Conservation (phyloP, 768 basidiomycete genomes). For the Leccinum rimulosum region DNA sequence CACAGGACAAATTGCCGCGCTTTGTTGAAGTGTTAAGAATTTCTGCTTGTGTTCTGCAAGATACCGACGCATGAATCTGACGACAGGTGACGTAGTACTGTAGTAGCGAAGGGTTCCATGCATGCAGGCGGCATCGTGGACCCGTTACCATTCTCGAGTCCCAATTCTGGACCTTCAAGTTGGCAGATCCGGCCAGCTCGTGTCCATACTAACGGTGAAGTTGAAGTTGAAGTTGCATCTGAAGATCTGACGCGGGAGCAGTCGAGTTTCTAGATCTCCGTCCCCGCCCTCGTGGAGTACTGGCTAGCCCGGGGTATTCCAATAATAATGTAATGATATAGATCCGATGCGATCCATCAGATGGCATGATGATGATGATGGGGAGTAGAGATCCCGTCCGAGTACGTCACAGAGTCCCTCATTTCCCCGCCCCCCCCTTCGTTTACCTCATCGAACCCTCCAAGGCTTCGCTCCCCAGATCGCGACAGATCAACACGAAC, state of each 20-base stretch:
- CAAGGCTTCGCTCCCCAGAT: background rate
- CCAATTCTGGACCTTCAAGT: background rate
- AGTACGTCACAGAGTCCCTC: background rate
- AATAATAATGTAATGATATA: background rate
- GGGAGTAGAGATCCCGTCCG: background rate
- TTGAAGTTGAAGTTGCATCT: background rate
- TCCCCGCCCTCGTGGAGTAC: background rate
- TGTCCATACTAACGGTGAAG: background rate
- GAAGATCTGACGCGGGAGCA: background rate
- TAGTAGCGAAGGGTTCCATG: background rate
- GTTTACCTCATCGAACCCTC: background rate
- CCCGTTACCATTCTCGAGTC: background rate
- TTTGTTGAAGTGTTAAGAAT: background rate
- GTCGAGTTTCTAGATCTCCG: background rate
- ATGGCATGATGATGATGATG: too few relatives aligned
- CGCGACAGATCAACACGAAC: background rate
- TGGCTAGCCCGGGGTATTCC: background rate
- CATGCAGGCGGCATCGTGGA: background rate
- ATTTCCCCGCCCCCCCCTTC: background rate
- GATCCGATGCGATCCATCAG: background rate
- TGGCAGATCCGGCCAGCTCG: background rate
- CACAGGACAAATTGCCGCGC: background rate
- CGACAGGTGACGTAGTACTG: too few relatives aligned
- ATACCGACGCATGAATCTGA: background rate
- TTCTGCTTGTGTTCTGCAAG: background rate